Base-by-base conservation (phyloP, 1,284 basidiomycete species). In the Athelia sp. region DNA sequence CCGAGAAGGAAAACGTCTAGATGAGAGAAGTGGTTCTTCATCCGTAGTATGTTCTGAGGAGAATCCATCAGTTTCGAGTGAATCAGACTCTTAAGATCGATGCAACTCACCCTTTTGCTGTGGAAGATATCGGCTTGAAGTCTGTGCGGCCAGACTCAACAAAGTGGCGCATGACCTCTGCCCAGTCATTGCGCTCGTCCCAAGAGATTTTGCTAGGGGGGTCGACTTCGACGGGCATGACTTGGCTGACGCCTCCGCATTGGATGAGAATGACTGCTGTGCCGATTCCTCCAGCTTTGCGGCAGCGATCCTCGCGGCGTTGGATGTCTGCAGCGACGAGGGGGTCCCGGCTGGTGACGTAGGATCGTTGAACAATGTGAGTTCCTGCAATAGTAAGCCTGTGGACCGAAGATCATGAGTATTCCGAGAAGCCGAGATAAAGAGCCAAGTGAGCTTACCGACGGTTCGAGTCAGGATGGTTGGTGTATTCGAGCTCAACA, bases 191-290 rank as follows among this genome's bases (percentile, higher is more conserved):
- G 49, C 85, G 73, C 18, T 63, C 55, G 61, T 89, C 87, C 87
- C 86, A 89, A 18, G 78, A 70, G 59, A 89, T 87, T 56, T 79
- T 82, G 50, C 73, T 70, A 1, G 85, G 87, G 8, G 83, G 76
- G 62, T 89, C 87, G 43, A 90, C 83, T 62, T 90, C 87, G 52
- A 90, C 84, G 22, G 87, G 87, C 82, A 90, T 86, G 52, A 90
- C 87, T 58, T 90, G 86, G 59, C 78, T 82, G 59, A 87, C 74
- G 15, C 75, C 74, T 32, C 78, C 82, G 58, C 86, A 88, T 61
- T 90, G 84, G 53, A 90, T 73, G 60, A 90, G 72, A 63, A 90
- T 74, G 46, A 90, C 74, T 1, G 82, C 73, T 2, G 82, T 79
- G 23, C 87, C 87, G 57, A 90, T 82, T 6, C 87, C 87, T 18